These are phyloP conservation scores for Bipolaris oryzae DNA, from an alignment of 2,329 filamentous ascomycete species.

Conservation along the genomic window DNA sequence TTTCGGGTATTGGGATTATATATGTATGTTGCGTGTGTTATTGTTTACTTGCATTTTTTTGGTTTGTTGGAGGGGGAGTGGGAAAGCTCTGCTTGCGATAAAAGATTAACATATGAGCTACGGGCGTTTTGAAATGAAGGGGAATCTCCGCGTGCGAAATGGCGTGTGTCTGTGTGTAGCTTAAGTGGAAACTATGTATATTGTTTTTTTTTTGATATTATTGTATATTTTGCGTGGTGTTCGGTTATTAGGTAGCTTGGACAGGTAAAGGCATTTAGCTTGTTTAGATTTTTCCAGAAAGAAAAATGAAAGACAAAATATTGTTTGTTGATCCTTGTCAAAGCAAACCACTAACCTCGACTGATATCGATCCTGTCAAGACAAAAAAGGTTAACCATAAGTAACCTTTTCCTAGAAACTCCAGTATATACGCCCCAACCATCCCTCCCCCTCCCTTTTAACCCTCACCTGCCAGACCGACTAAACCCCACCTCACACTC, in stretches of 20 bases:
- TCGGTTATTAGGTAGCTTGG: background rate
- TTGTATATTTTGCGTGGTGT: too few relatives aligned
- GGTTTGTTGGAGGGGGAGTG: background rate
- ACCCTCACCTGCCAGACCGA: background rate
- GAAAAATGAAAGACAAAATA: background rate
- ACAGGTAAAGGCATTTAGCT: background rate
- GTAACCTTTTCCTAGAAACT: too few relatives aligned
- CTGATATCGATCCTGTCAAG: too few relatives aligned
- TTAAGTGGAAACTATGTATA: background rate
- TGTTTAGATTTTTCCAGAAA: background rate
- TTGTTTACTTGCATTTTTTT: background rate
- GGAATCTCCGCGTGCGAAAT: background rate
- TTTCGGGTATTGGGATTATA: background rate
- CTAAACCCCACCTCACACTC: background rate
- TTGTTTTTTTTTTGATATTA: background rate
- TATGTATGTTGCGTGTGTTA: background rate
- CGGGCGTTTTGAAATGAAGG: constrained; percentile 2
- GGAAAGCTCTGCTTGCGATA: background rate
- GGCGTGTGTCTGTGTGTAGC: background rate
- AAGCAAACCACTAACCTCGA: too few relatives aligned
- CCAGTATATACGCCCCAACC: too few relatives aligned
- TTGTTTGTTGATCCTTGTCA: too few relatives aligned
- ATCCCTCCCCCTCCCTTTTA: too few relatives aligned
- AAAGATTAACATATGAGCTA: background rate
- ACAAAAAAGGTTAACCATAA: too few relatives aligned